Evolutionary conservation across 495 filamentous ascomycete genomes (phyloP), one percentile per base, ranked within the genome.

Genomic region (Penicillium chermesinum): DNA sequence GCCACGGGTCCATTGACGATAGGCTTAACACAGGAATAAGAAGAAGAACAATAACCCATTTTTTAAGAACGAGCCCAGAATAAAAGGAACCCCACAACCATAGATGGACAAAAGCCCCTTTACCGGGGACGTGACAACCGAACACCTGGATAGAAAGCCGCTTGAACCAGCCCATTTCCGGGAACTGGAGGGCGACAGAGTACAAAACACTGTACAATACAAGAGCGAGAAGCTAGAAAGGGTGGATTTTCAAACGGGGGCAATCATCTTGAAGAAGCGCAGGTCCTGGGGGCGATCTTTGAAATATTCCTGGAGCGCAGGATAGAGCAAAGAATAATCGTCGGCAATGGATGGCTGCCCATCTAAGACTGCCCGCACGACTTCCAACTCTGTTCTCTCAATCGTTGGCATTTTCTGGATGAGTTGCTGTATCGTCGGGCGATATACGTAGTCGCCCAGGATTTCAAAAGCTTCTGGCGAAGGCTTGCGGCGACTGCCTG

Each of bases 371-470:
- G 75, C 72, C 32, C 74, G 72, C 46, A 90, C 76, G 9, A 87
- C 71, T 20, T 73, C 71, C 70, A 88, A 81, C 58, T 89, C 85
- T 2, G 66, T 63, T 12, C 75, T 68, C 25, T 79, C 70, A 69
- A 83, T 84, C 15, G 73, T 74, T 5, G 78, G 79, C 1, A 81
- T 82, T 42, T 86, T 80, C 9, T 80, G 77, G 13, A 90, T 69
- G 6, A 89, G 64, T 54, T 87, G 81, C n/a, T 72, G 66, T 4
- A 89, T 78, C 0, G 83, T 82, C 1, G 84, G 82, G 8, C 80
- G 75, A 16, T 69, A 64, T 14, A 81, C 79, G 30, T 84, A 72
- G 0, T 64, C 38, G 0, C 85, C 85, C 1, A 89, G 70, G 0
- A 87, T 75, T 37, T 81, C 71, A 3, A 73, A 37, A 38, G 64